Base-by-base conservation (phyloP, 2,329 filamentous ascomycete species). In the Aspergillus brunneoviolaceus region DNA sequence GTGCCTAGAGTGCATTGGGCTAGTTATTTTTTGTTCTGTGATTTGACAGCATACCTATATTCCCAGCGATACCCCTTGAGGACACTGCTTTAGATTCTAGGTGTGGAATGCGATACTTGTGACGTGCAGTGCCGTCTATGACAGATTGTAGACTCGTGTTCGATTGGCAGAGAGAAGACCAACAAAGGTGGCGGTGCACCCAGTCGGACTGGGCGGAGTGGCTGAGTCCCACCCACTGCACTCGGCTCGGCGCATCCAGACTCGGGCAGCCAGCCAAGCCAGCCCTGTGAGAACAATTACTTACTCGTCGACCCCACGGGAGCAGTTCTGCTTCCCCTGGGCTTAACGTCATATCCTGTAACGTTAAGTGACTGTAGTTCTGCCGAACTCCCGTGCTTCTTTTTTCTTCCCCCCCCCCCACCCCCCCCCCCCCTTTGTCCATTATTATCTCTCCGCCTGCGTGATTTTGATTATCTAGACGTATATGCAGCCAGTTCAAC, bases 1-100 rank as follows among this genome's bases (percentile, higher is more conserved):
- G 57, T 67, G 62, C 60, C 63, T 66, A 62, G 60, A 49, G 45
- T 50, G 52, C 51, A 23, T 45, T 56, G 51, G 33, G 39, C 50
- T 51, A 47, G 49, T 47, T 12, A 1, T 27, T 51, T 60, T 54
- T 16, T 10, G 2, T 29, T 29, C 27, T 9, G 27, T 55, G 56
- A 42, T 35, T 51, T 16, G 47, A 58, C 39, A 59, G 56, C 31
- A 51, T 45, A 23, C 7, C 27, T 35, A 51, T 59, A 55, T 21
- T 57, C n/a, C 48, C 47, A 39, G 42, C 54, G 39, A 55, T 49
- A 54, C 61, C 61, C 60, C 57, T 55, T 57, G 29, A 31, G 27
- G 33, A 25, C 39, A 53, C 45, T 35, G 19, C 29, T 21, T n/a
- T 29, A 42, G 25, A 16, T 25, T 16, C 33, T 27, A 27, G 6